Conservation (phyloP, 345 rosid species). For the Eucalyptus cloeziana region DNA sequence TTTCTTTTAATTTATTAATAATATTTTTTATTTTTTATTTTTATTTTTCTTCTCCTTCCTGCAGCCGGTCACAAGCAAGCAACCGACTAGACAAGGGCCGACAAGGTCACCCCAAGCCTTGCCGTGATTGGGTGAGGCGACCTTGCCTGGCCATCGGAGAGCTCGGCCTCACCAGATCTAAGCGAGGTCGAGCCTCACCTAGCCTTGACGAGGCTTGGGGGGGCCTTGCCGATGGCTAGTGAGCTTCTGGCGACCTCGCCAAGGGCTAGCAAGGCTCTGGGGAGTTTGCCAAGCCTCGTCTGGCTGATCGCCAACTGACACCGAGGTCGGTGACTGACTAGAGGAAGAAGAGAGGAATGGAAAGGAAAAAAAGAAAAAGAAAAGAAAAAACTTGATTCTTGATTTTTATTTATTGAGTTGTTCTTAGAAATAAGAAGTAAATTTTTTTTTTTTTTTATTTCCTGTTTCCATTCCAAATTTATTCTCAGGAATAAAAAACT, state of each 20-base stretch:
- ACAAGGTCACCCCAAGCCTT: rapidly evolving
- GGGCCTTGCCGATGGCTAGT: too few relatives aligned
- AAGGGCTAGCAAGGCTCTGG: rapidly evolving
- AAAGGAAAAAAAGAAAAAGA: rapidly evolving
- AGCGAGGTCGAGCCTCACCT: rapidly evolving
- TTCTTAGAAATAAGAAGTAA: rapidly evolving
- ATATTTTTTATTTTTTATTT: rapidly evolving
- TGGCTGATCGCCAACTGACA: rapidly evolving
- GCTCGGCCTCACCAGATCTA: rapidly evolving
- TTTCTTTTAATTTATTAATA: too few relatives aligned
- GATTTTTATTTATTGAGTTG: too few relatives aligned
- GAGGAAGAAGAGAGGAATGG: too few relatives aligned
- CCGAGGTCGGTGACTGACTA: rapidly evolving
- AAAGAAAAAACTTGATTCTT: too few relatives aligned
- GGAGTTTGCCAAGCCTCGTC: rapidly evolving
- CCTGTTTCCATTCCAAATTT: rapidly evolving
- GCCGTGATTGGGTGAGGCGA: rapidly evolving
- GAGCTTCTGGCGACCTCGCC: rapidly evolving
- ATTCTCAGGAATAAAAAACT: rapidly evolving
- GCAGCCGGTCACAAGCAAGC: rapidly evolving
- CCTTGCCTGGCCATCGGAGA: too few relatives aligned
- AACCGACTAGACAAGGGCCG: rapidly evolving
- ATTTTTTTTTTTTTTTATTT: too few relatives aligned
- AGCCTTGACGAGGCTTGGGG: rapidly evolving
- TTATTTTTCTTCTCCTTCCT: too few relatives aligned